These are phyloP conservation scores for Pythium myriotylum DNA, from an alignment of 352 stramenopile species.

Conservation along the genomic window DNA sequence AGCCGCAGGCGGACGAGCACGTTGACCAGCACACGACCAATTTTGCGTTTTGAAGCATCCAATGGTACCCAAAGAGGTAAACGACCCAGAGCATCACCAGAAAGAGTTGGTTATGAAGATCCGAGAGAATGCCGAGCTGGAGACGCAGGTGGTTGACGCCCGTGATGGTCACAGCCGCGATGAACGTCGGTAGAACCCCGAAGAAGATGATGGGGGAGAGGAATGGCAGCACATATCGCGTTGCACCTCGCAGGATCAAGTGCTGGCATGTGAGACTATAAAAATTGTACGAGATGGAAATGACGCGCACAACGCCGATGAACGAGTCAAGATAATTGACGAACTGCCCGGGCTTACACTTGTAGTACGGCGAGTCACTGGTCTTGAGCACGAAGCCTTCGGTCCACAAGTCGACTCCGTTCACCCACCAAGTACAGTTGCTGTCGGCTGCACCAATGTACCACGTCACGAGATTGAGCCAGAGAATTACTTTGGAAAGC, in stretches of 20 bases:
- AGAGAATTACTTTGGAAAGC: constrained; percentile 12
- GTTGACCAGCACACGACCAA: constrained; percentile 8
- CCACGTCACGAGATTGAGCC: constrained; percentile 17
- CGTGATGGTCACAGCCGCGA: constrained; percentile 9
- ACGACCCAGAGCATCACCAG: constrained; percentile 23
- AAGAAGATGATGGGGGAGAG: constrained; percentile 6
- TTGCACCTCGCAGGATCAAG: constrained; percentile 9
- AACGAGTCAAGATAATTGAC: constrained; percentile 1
- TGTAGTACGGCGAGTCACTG: constrained; percentile 19
- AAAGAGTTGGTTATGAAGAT: constrained; percentile 19
- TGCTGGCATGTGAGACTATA: constrained; percentile 16
- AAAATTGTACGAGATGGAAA: constrained; percentile 19
- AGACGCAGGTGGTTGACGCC: constrained; percentile 13
- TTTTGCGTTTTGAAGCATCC: constrained; percentile 7
- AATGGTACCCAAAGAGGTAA: constrained; percentile 16
- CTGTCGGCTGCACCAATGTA: constrained; percentile 22
- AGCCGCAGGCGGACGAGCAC: not conserved
- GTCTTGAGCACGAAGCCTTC: constrained; percentile 1
- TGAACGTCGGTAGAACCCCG: constrained; percentile 14
- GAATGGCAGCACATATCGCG: constrained; percentile 9
- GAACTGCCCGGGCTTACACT: constrained; percentile 14
- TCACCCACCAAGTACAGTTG: constrained; percentile 17
- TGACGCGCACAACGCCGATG: constrained; percentile 8
- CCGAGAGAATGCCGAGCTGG: not conserved
- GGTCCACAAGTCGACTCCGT: constrained; percentile 18